Base-by-base conservation (phyloP, 2,329 filamentous ascomycete genomes). In the Atkinsonella texensis region DNA sequence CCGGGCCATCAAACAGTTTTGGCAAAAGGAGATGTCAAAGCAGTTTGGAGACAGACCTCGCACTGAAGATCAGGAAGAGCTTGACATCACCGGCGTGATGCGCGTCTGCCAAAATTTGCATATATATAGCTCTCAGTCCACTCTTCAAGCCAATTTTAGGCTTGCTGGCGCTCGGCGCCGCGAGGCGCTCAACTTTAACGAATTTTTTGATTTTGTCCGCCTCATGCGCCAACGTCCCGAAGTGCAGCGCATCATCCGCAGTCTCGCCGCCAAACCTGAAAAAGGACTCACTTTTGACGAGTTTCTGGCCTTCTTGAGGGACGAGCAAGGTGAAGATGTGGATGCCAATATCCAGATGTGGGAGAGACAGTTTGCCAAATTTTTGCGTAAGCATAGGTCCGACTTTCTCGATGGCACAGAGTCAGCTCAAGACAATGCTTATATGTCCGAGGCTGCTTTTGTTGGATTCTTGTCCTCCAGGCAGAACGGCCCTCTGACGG, bases 21-120 rank as follows among this genome's bases (percentile, higher is more conserved):
- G 93, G 93, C 80, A 83, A 55, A 82, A 79, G 44, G 89, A 94
- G 65, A 93, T 95, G 81, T 74, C 77, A 32, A 83, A 83, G 61
- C 77, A 85, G 52, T 81, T 78, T 56, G 73, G 75, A 11, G 77
- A 76, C 7, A 70, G 68, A 49, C 66, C 71, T 9, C 73, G 75
- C 51, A 64, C 66, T 2, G 67, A 74, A 6, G 80, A 80, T 31
- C 79, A 84, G 7, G 85, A 89, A 59, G 80, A 79, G 50, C 81
- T 97, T 49, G 84, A 91, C 58, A 80, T 95, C 50, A 74, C 76
- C 15, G 87, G 86, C 11, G 84, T 95, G 32, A 85, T 90, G 63
- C 83, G 84, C 53, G 76, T 97, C 13, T 97, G 93, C 69, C 85
- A 86, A 54, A 90, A 85, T 61, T 74, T 97, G 46, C 90, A 97